Percentiles rank a stretch among this genome's conserved stretches.
Evolutionary conservation across 176 grass and related monocot genomes (phyloP).

Genomic region (Zizania latifolia): DNA sequence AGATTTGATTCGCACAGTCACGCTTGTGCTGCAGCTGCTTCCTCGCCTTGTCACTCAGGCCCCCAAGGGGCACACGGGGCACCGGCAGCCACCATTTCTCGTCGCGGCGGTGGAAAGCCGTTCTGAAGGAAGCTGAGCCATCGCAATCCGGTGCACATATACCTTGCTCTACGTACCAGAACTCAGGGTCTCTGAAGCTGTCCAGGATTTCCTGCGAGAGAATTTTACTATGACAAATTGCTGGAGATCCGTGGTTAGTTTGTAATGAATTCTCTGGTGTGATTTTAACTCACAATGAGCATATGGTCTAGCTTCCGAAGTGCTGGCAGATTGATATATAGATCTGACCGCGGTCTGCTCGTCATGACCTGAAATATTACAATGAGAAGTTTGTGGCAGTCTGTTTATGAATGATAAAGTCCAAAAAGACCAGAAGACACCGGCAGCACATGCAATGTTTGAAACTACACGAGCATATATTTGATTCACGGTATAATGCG

Average conservation of each 20-base stretch:
- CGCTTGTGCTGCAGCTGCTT: slow-evolving; percentile 55
- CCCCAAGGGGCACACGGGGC: slow-evolving; percentile 40
- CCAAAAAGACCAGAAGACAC: neutral
- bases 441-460: neutral
- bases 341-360: slow-evolving; percentile 69
- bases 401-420: neutral
- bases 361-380: slow-evolving; percentile 70
- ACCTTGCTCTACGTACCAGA: slow-evolving; percentile 99
- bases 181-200: slow-evolving; percentile 67
- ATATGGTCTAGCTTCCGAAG: slow-evolving; percentile 89
- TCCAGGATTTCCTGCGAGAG: slow-evolving; percentile 73
- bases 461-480: neutral
- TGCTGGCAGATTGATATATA: slow-evolving; percentile 86
- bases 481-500: too few relatives aligned
- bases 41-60: slow-evolving; percentile 45
- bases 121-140: slow-evolving; percentile 60
- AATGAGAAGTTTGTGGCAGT: neutral
- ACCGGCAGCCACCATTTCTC: slow-evolving; percentile 81
- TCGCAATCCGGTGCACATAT: slow-evolving; percentile 70
- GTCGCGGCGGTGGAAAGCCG: slow-evolving; percentile 44
- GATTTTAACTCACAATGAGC: slow-evolving; percentile 78
- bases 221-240: neutral
- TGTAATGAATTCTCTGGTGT: neutral
- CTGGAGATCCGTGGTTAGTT: neutral
- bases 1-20: slow-evolving; percentile 59